Base-by-base conservation (phyloP, 2,329 filamentous ascomycete genomes). In the Fusarium aywerte region DNA sequence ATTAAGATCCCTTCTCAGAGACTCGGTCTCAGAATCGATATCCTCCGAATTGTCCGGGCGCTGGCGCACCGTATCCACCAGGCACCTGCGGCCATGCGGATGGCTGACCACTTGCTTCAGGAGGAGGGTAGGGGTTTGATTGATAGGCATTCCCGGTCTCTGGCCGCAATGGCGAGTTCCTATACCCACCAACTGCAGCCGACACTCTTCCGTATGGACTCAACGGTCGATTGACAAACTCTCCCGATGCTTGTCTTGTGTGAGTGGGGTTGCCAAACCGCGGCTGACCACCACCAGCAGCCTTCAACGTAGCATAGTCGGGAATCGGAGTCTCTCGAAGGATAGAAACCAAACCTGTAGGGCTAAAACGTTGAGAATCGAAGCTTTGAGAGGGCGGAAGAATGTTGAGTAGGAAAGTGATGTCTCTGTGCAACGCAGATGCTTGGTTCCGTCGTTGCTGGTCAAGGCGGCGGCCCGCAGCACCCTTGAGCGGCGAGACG, bases 401-500 rank as follows among this genome's bases (percentile, higher is more conserved):
- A 62, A 94, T 89, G 68, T 89, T 88, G 12, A 96, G 82, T 16
- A 89, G 74, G 68, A 88, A 89, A 1, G 83, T 87, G 39, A 89
- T 85, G 63, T 88, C 86, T 38, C 92, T 88, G 27, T 95, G 92
- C 35, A 97, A 84, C 1, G 92, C 89, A 4, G 90, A 85, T 13
- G 82, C 81, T 67, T 86, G 86, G 70, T 85, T 88, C 7, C 89
- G 84, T 50, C 88, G 85, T 75, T 92, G 89, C 75, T 96, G 91
- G 73, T 96, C 92, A 21, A 96, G 84, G 33, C 94, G 90, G 56
- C 94, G 90, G 25, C 93, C 92, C 35, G 95, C 93, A 2, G 92
- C 92, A 15, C 93, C 93, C 77, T 98, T 99, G 35, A 98, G 84
- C 0, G 96, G 96, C 7, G 95, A 98, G 57, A 92, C 93, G n/a